These are phyloP conservation scores for Cymbopogon citratus DNA, from an alignment of 176 grass and related monocot genomes.

Conservation along the genomic window DNA sequence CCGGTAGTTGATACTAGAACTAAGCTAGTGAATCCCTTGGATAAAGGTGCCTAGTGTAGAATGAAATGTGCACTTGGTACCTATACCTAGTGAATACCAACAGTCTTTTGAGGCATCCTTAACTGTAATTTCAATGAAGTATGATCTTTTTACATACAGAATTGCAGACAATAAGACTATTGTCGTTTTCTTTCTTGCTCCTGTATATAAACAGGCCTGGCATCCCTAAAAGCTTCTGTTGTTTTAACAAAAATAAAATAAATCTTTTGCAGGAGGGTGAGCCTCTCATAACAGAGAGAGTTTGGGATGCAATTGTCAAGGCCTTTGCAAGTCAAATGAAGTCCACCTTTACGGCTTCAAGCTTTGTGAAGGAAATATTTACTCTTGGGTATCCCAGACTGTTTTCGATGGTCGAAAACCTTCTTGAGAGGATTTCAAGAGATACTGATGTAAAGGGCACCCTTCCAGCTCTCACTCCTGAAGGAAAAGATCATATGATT, in stretches of 20 bases:
- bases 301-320: slow-evolving; percentile 97
- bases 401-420: slow-evolving; percentile 87
- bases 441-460: slow-evolving; percentile 93
- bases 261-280: slow-evolving; percentile 75
- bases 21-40: slow-evolving; percentile 8
- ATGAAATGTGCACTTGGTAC: background rate
- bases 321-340: slow-evolving; percentile 95
- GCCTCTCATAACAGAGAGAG: slow-evolving; percentile 88
- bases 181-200: background rate
- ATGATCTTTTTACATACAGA: background rate
- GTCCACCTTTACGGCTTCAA: slow-evolving; percentile 82
- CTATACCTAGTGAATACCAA: background rate
- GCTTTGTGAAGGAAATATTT: slow-evolving; percentile 99
- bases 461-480: slow-evolving; percentile 62
- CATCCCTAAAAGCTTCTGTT: background rate
- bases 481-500: slow-evolving; percentile 83
- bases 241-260: slow-evolving; percentile 1
- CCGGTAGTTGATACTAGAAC: background rate
- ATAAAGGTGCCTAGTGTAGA: background rate
- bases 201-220: background rate
- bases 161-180: background rate
- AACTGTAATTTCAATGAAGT: background rate
- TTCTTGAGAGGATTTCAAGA: slow-evolving; percentile 87
- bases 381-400: slow-evolving; percentile 90
- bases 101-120: background rate